These are phyloP conservation scores for Pulveroboletus sp. DNA, from an alignment of 768 basidiomycete species.

Conservation along the genomic window DNA sequence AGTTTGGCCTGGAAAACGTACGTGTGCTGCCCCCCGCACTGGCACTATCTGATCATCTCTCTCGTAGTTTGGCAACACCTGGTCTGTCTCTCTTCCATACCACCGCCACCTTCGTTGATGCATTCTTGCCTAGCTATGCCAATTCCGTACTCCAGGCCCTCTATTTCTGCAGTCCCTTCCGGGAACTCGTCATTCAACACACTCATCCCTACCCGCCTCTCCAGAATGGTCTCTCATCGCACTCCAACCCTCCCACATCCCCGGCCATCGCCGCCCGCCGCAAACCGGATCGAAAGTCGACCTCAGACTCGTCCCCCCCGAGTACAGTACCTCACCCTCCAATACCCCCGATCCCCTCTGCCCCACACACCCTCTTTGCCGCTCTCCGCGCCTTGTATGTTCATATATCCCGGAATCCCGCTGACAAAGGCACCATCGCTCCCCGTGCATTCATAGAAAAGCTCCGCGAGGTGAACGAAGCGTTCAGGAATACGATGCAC, in stretches of 20 bases:
- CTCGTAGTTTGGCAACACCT: slow-evolving; percentile 90
- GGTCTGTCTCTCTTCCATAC: slow-evolving; percentile 44
- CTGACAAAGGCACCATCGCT: slow-evolving; percentile 79
- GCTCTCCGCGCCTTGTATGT: slow-evolving; percentile 91
- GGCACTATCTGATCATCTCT: slow-evolving; percentile 8
- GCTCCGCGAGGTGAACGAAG: slow-evolving; percentile 87
- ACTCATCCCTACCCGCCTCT: slow-evolving; percentile 46
- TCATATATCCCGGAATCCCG: slow-evolving; percentile 74
- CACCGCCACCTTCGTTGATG: slow-evolving; percentile 16
- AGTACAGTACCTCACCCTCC: slow-evolving; percentile 29
- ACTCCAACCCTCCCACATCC: slow-evolving; percentile 23
- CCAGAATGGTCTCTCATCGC: slow-evolving; percentile 31
- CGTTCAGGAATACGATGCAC: slow-evolving; percentile 88
- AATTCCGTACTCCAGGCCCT: slow-evolving; percentile 98
- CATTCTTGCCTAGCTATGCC: slow-evolving; percentile 64
- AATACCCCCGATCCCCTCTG: slow-evolving; percentile 46
- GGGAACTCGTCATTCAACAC: slow-evolving; percentile 80
- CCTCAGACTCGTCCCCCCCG: slow-evolving; percentile 31
- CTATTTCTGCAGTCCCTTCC: slow-evolving; percentile 92
- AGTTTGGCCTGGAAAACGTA: slow-evolving; percentile 97
- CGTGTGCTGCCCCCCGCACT: slow-evolving; percentile 32
- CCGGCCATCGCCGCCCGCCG: slow-evolving; percentile 39
- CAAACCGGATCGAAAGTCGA: slow-evolving; percentile 54
- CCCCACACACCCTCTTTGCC: slow-evolving; percentile 78
- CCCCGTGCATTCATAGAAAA: slow-evolving; percentile 93